Conservation (phyloP, 257 asterid species). For the Forsythia viridissima region DNA sequence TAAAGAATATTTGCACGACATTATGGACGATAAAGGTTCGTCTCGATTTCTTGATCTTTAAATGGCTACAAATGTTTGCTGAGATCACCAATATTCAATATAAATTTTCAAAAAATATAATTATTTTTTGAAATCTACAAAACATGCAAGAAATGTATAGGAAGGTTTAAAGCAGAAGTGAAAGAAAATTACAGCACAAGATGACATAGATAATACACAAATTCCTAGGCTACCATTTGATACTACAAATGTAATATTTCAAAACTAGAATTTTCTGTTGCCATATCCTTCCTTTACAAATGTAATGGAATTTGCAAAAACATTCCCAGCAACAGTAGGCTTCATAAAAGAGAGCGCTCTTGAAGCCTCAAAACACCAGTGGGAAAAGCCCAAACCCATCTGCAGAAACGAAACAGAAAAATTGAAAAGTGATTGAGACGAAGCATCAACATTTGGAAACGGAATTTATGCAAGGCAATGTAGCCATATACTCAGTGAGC, state of each 20-base stretch:
- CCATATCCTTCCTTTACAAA: conserved; percentile 28
- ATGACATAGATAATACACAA: conserved; percentile 29
- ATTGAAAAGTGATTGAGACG: neutral
- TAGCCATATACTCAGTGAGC: too few relatives aligned
- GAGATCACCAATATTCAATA: neutral
- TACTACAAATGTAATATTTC: conserved; percentile 25
- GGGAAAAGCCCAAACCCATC: conserved; percentile 17
- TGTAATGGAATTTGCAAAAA: conserved; percentile 23
- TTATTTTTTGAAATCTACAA: neutral
- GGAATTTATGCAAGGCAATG: too few relatives aligned
- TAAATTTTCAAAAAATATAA: neutral
- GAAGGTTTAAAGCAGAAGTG: neutral
- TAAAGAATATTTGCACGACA: too few relatives aligned
- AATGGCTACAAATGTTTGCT: too few relatives aligned
- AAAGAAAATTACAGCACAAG: neutral
- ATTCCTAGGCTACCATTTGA: conserved; percentile 19
- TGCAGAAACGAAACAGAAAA: conserved; percentile 20
- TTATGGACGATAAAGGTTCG: too few relatives aligned
- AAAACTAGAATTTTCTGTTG: conserved; percentile 29
- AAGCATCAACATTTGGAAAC: neutral
- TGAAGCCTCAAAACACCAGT: conserved; percentile 1
- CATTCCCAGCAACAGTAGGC: conserved; percentile 26
- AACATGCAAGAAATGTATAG: neutral
- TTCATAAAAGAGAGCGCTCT: conserved; percentile 22
- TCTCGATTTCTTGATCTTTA: too few relatives aligned